Base-by-base conservation (phyloP, 129 eudicot species). In the Flaveria bidentis region DNA sequence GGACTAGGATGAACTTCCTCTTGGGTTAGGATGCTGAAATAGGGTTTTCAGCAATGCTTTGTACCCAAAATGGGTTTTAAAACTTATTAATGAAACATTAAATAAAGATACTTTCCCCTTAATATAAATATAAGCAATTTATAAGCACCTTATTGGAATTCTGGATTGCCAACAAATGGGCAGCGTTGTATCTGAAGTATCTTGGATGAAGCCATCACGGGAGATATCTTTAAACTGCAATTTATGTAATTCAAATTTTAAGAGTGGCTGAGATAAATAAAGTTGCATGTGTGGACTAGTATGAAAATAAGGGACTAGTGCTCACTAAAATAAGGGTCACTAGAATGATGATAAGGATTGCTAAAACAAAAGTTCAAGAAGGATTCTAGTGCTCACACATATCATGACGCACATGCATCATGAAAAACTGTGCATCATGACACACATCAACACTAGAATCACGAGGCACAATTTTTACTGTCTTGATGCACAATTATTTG, bases 131-230 rank as follows among this genome's bases (percentile, higher is more conserved):
- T 33, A 65, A 16, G 22, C 16, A 39, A 9, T 39, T 66, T 39
- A 15, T 36, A 65, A 58, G 15, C 83, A 88, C 97, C 97, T 88
- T 69, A 91, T 53, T 61, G 89, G 90, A 66, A 78, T 74, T 80
- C 81, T 74, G 66, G 85, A 76, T 76, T 73, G 84, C 97, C 97
- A 91, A 81, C 97, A 91, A 70, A 91, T 67, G 36, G 97, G 97
- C 18, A 91, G 83, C 13, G 91, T 86, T 73, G 82, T 72, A 79
- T 91, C 97, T 74, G 94, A 88, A 53, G 81, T 69, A 75, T 88
- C 94, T 52, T 46, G 88, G 58, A 83, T 70, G 64, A 86, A 88
- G 74, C 79, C 83, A 70, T 86, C 86, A 25, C 61, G 72, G n/a
- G 86, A 74, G 62, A 85, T 75, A 69, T 78, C 86, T 79, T 83